Evolutionary conservation across 2,329 filamentous ascomycete genomes (phyloP), one percentile per base, ranked within the genome.

Genomic region (Cladosporium halotolerans): DNA sequence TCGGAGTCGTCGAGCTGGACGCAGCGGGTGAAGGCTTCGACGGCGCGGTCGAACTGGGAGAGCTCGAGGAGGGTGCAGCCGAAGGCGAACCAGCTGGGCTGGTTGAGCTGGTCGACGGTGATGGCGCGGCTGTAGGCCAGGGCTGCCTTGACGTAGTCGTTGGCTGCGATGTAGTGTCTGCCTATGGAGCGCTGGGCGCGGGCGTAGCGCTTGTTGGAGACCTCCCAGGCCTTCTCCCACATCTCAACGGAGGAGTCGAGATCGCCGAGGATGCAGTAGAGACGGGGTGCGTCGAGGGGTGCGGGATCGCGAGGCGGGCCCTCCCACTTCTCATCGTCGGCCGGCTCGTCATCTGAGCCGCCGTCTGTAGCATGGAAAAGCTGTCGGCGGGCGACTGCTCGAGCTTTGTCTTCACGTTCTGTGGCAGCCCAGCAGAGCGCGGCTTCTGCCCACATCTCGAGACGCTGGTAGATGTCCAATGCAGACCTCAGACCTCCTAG

Each of bases 261-360:
- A 62, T 99, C 93, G 14, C 92, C 93, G 1, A 99, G 76, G 54
- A 99, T 96, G 66, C 92, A 97, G 75, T 91, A 92, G 4, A 97
- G 74, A 0, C 93, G 82, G 0, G 93, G 87, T 1, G 92, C 89
- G 66, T 97, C 89, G 1, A 86, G 79, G 0, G 90, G 89, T 0
- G 88, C 74, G 0, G 88, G 86, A 4, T 79, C 73, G 1, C 84
- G 77, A 62, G 89, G 85, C 1, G 83, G 77, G 0, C 90, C 90
- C 72, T 85, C 71, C 84, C 81, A 69, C 65, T 65, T 72, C 57
- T 77, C 74, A 10, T 70, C 65, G 9, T 65, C 55, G 40, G 64
- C 66, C 13, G 69, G 68, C 3, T 69, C 62, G 1, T 70, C 66
- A 7, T 72, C 70, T 9, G 72, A 62, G 1, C 55, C 59, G 8